Evolutionary conservation across 2,329 filamentous ascomycete genomes (phyloP).

Genomic region (Trichoderma breve): DNA sequence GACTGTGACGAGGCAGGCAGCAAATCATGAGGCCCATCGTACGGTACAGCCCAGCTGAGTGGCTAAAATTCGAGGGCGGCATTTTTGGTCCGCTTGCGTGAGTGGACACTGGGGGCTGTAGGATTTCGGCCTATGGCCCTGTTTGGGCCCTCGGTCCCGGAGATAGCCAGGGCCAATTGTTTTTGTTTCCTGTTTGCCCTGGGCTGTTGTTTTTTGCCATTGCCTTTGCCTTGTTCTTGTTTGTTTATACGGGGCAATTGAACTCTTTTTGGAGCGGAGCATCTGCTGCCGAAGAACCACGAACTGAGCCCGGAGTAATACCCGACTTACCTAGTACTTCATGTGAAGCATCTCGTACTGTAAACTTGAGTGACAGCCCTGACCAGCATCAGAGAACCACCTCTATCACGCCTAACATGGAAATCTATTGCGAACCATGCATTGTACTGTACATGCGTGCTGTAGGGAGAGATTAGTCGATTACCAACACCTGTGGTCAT

Average conservation of each 20-base stretch:
- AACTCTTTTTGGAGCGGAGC: not conserved
- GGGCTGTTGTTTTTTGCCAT: no score
- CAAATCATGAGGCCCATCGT: constrained; percentile 16
- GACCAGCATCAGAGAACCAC: not conserved
- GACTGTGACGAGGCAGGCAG: not conserved
- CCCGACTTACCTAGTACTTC: not conserved
- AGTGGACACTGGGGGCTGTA: constrained; percentile 9
- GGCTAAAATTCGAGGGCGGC: constrained; percentile 18
- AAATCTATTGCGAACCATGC: not conserved
- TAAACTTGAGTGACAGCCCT: not conserved
- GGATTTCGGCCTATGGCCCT: constrained; percentile 11
- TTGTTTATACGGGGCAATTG: not conserved
- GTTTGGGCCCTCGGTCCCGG: not conserved
- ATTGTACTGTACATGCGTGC: not conserved
- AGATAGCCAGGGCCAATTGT: not conserved
- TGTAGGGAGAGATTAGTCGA: not conserved
- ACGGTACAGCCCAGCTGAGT: constrained; percentile 17
- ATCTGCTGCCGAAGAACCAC: not conserved
- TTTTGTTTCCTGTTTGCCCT: not conserved
- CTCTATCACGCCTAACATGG: not conserved
- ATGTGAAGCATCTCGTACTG: not conserved
- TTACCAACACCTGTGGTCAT: not conserved
- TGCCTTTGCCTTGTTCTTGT: not conserved
- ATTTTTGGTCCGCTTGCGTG: not conserved
- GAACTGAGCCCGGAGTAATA: not conserved